phyloP scores from a whole-genome alignment of 225 moss, liverwort and hornwort genomes.

The Climacium dendroides region DNA sequence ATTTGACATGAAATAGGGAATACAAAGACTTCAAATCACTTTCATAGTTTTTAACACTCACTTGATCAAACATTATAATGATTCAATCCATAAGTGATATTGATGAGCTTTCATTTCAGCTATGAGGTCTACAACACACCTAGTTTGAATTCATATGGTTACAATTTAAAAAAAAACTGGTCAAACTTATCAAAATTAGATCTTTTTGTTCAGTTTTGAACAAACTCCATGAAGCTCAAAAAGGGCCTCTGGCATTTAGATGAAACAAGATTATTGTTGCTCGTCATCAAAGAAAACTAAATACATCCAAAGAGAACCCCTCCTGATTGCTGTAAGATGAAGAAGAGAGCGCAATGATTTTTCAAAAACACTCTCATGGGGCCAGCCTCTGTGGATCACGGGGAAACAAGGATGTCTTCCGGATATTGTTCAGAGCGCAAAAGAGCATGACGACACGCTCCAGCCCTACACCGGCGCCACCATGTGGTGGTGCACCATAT shows the following conservation, averaged over 20 bases:
- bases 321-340: background rate
- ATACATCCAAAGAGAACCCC: background rate
- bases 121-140: too few species aligned
- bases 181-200: background rate
- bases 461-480: constrained; percentile 73
- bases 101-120: too few species aligned
- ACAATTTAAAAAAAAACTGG: too few species aligned
- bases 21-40: too few species aligned
- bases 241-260: background rate
- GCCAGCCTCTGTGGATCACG: constrained; percentile 83
- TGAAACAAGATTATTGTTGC: background rate
- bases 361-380: constrained; percentile 26
- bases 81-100: too few species aligned
- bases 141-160: too few species aligned
- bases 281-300: background rate
- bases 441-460: constrained; percentile 96
- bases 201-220: background rate
- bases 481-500: constrained; percentile 78
- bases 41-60: too few species aligned
- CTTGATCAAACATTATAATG: too few species aligned
- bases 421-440: constrained; percentile 78
- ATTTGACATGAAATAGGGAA: too few species aligned
- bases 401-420: constrained; percentile 80
- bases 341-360: background rate
- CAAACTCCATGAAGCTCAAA: background rate